Conservation (phyloP, 2,329 filamentous ascomycete species). For the Colletotrichum nymphaeae region DNA sequence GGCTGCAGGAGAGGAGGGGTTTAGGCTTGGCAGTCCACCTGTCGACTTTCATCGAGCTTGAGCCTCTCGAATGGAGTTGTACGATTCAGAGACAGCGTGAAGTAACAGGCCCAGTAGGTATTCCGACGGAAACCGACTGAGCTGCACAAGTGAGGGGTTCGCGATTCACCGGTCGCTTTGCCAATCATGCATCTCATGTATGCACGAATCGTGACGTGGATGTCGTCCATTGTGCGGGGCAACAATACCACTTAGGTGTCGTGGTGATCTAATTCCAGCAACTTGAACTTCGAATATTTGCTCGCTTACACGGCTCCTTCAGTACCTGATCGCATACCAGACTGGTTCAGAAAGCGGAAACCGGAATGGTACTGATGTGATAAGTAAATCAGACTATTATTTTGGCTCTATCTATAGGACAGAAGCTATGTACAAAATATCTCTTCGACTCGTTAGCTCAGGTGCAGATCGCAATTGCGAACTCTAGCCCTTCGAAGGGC, state of each 20-base stretch:
- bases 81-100: not conserved
- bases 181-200: not conserved
- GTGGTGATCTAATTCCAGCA: not conserved
- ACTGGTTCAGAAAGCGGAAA: too few relatives aligned
- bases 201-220: not conserved
- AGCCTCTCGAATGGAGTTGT: not conserved
- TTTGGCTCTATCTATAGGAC: too few relatives aligned
- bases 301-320: not conserved
- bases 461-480: accelerated
- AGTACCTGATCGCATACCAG: too few relatives aligned
- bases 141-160: not conserved
- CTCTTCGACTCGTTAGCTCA: not conserved
- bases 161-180: not conserved
- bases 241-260: too few relatives aligned
- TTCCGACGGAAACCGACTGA: not conserved
- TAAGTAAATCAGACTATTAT: too few relatives aligned
- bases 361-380: too few relatives aligned
- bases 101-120: not conserved
- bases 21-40: not conserved
- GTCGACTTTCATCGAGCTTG: not conserved
- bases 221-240: not conserved
- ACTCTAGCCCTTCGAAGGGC: not conserved
- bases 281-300: not conserved
- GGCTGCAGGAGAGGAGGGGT: not conserved
- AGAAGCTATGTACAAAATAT: too few relatives aligned